Base-by-base conservation (phyloP, 306 rosid species). In the Hippophae rhamnoides region DNA sequence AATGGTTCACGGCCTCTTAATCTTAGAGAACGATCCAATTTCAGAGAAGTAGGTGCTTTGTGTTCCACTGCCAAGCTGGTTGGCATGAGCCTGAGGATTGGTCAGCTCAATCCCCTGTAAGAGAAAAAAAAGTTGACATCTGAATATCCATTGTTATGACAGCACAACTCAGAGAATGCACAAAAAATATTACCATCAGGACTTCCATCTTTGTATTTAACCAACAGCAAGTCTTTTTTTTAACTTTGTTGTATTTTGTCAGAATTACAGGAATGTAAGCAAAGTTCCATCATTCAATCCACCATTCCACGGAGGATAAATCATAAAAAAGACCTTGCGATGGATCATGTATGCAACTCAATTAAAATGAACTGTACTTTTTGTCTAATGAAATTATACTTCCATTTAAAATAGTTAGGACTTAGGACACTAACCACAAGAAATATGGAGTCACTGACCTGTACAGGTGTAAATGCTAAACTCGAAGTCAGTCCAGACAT, bases 381-480 rank as follows among this genome's bases (percentile, higher is more conserved):
- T 18, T 8, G 47, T 47, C 13, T 3, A 8, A 8, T 10, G 41
- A 5, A 41, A 42, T 57, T 31, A 25, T 31, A 5, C 38, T 31
- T 31, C 38, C 38, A 31, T 31, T 31, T 31, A 31, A 31, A 31
- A 31, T 31, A 31, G 38, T 31, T 31, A 31, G 5, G 38, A 31
- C 38, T 31, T 31, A 31, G 5, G 38, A 31, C 38, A 31, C 38
- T 2, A 31, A 31, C 58, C 58, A 41, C 40, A 48, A 8, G 66
- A 23, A 51, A 47, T 45, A 66, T 46, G 56, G 58, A 38, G 31
- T 52, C 10, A 49, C 78, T 42, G 58, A 90, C 97, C 86, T 90
- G 97, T 68, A 90, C 97, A n/a, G 97, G 96, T 12, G 96, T 90
- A 75, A 85, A 90, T 52, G 97, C 97, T 58, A 87, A 78, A 79